phyloP scores from a whole-genome alignment of 1,139 yeast genomes.

The Saccharomycopsis crataegensis region DNA sequence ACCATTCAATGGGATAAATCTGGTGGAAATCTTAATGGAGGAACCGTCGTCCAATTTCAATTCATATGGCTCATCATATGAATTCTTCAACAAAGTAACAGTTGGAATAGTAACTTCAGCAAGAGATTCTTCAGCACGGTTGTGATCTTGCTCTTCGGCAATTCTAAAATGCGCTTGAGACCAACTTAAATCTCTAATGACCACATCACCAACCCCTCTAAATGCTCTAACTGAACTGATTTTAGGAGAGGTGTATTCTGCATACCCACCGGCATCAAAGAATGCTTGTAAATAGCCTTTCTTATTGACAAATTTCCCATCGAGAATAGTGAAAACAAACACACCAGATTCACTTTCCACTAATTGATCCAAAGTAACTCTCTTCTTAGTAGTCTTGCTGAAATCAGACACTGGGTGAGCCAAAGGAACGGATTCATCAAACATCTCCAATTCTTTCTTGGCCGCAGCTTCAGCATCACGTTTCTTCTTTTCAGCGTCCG shows the following conservation, averaged over 20 bases:
- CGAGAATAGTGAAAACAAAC: conserved; percentile 56
- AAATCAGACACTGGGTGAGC: conserved; percentile 34
- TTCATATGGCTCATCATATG: conserved; percentile 53
- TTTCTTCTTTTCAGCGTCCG: conserved; percentile 26
- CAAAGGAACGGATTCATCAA: conserved; percentile 29
- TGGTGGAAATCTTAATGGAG: conserved; percentile 45
- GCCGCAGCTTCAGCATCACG: conserved; percentile 25
- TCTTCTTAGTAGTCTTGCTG: conserved; percentile 42
- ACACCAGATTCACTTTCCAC: conserved; percentile 66
- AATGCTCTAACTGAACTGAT: conserved; percentile 36
- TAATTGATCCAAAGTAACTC: conserved; percentile 57
- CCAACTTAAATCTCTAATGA: conserved; percentile 69
- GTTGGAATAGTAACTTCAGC: conserved; percentile 68
- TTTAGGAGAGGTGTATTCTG: conserved; percentile 49
- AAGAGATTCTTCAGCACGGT: conserved; percentile 49
- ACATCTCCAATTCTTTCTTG: conserved; percentile 24
- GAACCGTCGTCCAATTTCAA: conserved; percentile 45
- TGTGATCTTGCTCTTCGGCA: conserved; percentile 43
- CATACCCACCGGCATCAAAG: conserved; percentile 66
- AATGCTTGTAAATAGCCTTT: conserved; percentile 62
- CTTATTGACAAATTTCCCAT: conserved; percentile 46
- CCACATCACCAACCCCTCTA: conserved; percentile 62
- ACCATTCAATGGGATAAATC: conserved; percentile 61
- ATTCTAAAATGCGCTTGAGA: conserved; percentile 61
- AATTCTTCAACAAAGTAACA: conserved; percentile 53